These are phyloP conservation scores for Zostera marina DNA, from an alignment of 116 monocot genomes.

Conservation along the genomic window DNA sequence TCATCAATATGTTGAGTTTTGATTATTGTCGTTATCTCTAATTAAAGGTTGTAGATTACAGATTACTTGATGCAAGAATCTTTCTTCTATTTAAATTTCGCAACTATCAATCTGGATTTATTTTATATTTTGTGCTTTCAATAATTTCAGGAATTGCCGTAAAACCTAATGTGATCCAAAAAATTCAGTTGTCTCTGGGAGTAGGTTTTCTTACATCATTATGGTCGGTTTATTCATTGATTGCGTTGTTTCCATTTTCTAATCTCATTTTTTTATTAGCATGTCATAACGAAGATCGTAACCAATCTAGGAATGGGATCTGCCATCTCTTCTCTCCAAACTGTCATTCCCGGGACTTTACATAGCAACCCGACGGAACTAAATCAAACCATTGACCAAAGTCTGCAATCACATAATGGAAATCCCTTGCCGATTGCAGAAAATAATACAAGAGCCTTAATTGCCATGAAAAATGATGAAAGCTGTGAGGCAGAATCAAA, in stretches of 20 bases:
- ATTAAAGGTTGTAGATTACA: too few species aligned
- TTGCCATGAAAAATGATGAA: conserved; percentile 5
- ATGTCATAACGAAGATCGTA: conserved; percentile 33
- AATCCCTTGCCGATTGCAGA: conserved; percentile 12
- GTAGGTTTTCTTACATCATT: conserved; percentile 16
- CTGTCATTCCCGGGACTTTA: conserved; percentile 15
- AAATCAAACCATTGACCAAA: conserved; percentile 9
- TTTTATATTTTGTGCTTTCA: not conserved
- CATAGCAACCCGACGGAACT: conserved; percentile 14
- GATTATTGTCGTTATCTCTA: too few species aligned
- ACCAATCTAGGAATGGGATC: conserved; percentile 31
- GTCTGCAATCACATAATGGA: conserved; percentile 8
- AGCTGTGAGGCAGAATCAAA: conserved; percentile 5
- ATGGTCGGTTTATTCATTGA: not conserved
- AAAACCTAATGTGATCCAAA: conserved; percentile 11
- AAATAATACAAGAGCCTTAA: conserved; percentile 11
- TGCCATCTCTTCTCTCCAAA: conserved; percentile 22
- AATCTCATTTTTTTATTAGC: conserved; percentile 22
- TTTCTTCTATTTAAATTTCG: too few species aligned
- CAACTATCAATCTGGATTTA: not conserved
- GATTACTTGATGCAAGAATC: too few species aligned
- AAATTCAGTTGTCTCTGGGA: conserved; percentile 17
- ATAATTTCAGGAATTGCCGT: conserved; percentile 35
- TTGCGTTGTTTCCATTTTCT: not conserved
- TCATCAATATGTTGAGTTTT: too few species aligned